These are phyloP conservation scores for Luzula sylvatica DNA, from an alignment of 176 grass and related monocot species.

Conservation along the genomic window DNA sequence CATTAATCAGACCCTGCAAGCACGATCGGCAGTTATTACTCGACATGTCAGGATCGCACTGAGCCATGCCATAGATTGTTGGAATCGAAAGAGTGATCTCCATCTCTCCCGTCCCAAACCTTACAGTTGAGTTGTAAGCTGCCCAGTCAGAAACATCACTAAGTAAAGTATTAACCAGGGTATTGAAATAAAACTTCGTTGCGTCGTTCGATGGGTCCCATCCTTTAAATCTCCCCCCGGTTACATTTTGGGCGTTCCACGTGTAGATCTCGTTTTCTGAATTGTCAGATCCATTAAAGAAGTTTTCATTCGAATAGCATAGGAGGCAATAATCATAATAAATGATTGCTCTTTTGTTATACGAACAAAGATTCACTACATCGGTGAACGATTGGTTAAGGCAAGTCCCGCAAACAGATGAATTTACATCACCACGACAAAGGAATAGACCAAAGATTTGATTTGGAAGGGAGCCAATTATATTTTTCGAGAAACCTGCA, in stretches of 20 bases:
- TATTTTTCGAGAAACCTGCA: slow-evolving; percentile 13
- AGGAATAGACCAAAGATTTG: slow-evolving; percentile 20
- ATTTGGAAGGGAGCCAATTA: slow-evolving; percentile 2
- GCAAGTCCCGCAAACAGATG: slow-evolving; percentile 20
- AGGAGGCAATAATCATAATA: slow-evolving; percentile 23
- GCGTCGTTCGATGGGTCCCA: background rate
- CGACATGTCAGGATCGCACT: slow-evolving; percentile 40
- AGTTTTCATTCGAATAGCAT: slow-evolving; percentile 19
- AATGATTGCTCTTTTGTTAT: background rate
- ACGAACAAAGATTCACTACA: slow-evolving; percentile 2
- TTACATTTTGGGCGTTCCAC: background rate
- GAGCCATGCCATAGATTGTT: slow-evolving; percentile 26
- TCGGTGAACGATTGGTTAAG: slow-evolving; percentile 13
- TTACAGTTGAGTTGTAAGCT: slow-evolving; percentile 7
- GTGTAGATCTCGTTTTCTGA: accelerated
- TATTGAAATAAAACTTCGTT: background rate
- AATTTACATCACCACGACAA: slow-evolving; percentile 36
- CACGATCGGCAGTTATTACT: background rate
- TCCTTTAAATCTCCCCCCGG: background rate
- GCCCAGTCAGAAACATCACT: slow-evolving; percentile 13
- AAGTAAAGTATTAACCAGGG: slow-evolving; percentile 8
- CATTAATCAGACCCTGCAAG: background rate
- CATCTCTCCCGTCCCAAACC: slow-evolving; percentile 29
- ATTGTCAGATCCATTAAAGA: background rate
- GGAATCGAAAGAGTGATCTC: background rate